A percentile compares a stretch with the other conserved stretches of the same genome.
Conservation (phyloP, 2,329 filamentous ascomycete species). For the Pseudocercospora eumusae region DNA sequence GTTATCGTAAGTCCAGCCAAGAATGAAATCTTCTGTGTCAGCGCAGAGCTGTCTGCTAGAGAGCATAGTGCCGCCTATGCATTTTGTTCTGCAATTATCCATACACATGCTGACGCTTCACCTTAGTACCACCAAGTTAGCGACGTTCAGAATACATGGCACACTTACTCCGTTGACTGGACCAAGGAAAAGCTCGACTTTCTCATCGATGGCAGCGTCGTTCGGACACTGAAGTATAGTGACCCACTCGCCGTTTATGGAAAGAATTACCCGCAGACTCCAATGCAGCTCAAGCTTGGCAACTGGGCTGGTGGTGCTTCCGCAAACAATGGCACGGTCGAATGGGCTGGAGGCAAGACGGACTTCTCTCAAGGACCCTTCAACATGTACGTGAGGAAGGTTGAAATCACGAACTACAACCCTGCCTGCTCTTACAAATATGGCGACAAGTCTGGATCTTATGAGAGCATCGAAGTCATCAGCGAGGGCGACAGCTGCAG, state of each 20-base stretch:
- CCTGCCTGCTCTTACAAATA: slow-evolving; percentile 55
- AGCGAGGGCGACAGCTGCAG: slow-evolving; percentile 37
- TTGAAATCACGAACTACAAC: slow-evolving; percentile 56
- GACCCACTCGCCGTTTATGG: slow-evolving; percentile 62
- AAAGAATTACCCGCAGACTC: slow-evolving; percentile 76
- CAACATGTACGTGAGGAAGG: slow-evolving; percentile 54
- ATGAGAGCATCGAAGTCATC: slow-evolving; percentile 51
- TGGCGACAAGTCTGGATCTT: slow-evolving; percentile 51
- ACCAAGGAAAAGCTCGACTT: slow-evolving; percentile 66
- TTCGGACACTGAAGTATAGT: slow-evolving; percentile 67
- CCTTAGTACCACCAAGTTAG: slow-evolving; percentile 58
- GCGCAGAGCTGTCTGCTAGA: slow-evolving; percentile 22
- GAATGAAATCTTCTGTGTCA: slow-evolving; percentile 40
- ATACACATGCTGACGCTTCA: too few species aligned
- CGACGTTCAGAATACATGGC: slow-evolving; percentile 58
- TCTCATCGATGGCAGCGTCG: slow-evolving; percentile 66
- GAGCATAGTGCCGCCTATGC: too few species aligned
- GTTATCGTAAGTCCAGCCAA: slow-evolving; percentile 48
- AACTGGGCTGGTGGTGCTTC: slow-evolving; percentile 54
- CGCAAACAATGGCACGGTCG: slow-evolving; percentile 57
- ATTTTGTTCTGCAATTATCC: too few species aligned
- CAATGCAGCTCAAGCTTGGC: slow-evolving; percentile 64
- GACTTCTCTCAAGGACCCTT: slow-evolving; percentile 52
- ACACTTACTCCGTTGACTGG: slow-evolving; percentile 75
- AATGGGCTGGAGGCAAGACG: slow-evolving; percentile 66